Percentiles rank a stretch among this genome's conserved stretches.
These are phyloP conservation scores for Powellomyces hirtus DNA, from an alignment of 192 early-diverging fungal species.

Conservation along the genomic window DNA sequence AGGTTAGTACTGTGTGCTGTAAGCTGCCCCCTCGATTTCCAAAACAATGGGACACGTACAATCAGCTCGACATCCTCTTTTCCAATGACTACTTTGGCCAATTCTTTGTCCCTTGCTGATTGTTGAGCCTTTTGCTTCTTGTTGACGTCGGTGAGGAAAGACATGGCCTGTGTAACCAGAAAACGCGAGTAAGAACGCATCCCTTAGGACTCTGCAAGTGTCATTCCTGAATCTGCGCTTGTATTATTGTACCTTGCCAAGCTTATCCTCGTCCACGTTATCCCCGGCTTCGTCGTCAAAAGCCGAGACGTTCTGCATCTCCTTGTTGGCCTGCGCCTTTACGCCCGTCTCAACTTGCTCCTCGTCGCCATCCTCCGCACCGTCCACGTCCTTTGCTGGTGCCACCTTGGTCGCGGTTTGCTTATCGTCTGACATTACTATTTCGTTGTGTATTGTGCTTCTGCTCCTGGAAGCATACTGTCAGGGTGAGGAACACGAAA, in stretches of 20 bases:
- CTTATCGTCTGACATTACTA: too few relatives aligned
- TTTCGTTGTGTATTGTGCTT: too few relatives aligned
- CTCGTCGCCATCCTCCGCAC: slow-evolving; percentile 39
- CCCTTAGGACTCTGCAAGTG: not conserved
- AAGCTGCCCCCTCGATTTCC: not conserved
- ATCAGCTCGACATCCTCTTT: slow-evolving; percentile 55
- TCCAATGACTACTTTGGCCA: slow-evolving; percentile 43
- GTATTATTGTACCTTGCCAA: slow-evolving; percentile 46
- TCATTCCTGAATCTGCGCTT: not conserved
- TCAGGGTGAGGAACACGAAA: too few relatives aligned
- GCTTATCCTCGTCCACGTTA: slow-evolving; percentile 48
- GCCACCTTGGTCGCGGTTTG: too few relatives aligned
- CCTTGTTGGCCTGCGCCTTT: slow-evolving; percentile 52
- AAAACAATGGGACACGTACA: too few relatives aligned
- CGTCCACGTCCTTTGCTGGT: too few relatives aligned
- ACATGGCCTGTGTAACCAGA: slow-evolving; percentile 39
- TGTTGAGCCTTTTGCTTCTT: slow-evolving; percentile 49
- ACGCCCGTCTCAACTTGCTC: slow-evolving; percentile 47
- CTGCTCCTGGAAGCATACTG: too few relatives aligned
- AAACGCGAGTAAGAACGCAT: not conserved
- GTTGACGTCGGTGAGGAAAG: slow-evolving; percentile 36
- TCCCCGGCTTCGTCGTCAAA: slow-evolving; percentile 42
- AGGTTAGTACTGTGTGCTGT: too few relatives aligned
- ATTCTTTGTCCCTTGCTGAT: slow-evolving; percentile 34
- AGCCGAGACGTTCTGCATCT: slow-evolving; percentile 55